Percentiles rank a stretch among this genome's conserved stretches.
phyloP scores from a whole-genome alignment of 768 basidiomycete species.

The Boletus pseudo-olivaceus region DNA sequence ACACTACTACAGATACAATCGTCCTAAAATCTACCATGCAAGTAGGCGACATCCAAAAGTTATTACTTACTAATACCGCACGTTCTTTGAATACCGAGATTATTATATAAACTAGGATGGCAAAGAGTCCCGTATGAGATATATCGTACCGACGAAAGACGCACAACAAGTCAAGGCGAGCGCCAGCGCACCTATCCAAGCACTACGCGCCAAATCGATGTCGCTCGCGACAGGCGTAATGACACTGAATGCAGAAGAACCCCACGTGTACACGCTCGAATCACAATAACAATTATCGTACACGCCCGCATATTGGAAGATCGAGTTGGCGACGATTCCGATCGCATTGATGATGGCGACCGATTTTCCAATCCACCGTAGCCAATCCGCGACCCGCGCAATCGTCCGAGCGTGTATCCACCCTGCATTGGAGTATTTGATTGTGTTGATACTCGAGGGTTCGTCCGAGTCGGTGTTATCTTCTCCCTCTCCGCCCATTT shows the following conservation, averaged over 20 bases:
- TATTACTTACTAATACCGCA: too few species aligned
- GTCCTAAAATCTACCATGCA: too few species aligned
- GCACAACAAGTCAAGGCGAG: conserved; percentile 25
- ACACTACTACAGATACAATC: too few species aligned
- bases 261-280: conserved; percentile 21
- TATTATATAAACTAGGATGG: neutral
- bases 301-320: conserved; percentile 29
- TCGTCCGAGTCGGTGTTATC: neutral
- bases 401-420: neutral
- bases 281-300: conserved; percentile 31
- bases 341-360: conserved; percentile 29
- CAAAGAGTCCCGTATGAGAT: conserved; percentile 25
- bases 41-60: too few species aligned
- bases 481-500: neutral
- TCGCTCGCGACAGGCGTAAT: conserved; percentile 19
- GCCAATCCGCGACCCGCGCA: conserved; percentile 2
- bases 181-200: conserved; percentile 38
- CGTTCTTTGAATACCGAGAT: neutral
- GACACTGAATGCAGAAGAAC: conserved; percentile 29
- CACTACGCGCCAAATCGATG: conserved; percentile 21
- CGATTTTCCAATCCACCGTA: conserved; percentile 27
- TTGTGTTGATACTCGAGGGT: neutral
- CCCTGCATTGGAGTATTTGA: neutral
- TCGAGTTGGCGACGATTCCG: conserved; percentile 22
- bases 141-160: conserved; percentile 28